Base-by-base conservation (phyloP, 2,329 filamentous ascomycete genomes). In the Microcyclospora pomicola region DNA sequence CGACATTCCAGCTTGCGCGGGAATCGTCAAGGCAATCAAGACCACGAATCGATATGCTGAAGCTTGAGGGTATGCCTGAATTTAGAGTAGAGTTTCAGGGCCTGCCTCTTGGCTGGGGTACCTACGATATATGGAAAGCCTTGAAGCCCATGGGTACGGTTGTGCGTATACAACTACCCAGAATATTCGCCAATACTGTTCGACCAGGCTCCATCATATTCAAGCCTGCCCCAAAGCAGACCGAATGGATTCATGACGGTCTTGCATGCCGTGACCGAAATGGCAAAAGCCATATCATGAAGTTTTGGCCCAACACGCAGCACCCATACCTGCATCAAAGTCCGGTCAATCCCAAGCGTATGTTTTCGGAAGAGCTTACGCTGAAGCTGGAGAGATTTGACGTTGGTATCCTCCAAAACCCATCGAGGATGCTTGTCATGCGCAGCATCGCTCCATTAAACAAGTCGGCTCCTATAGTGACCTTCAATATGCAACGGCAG, bases 341-440 rank as follows among this genome's bases (percentile, higher is more conserved):
- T 27, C 36, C 36, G 9, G 15, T 33, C 15, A 13, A 38, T 27
- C 11, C 14, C 7, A 12, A 13, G 5, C 14, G 36, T 9, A 30
- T 27, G 3, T 42, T 49, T 13, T 40, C 44, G 2, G 40, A 48
- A 19, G 41, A 43, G n/a, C 47, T 47, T 34, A 41, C 19, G 3
- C 14, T 55, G 2, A 40, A 45, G 12, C 31, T 49, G 11, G 14
- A 15, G 3, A 35, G 59, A 0, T 50, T 86, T 2, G 68, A 75
- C 13, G 80, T 86, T 47, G 81, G 82, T 0, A 63, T 75, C 31
- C 66, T 75, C 59, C 48, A 68, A 1, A 59, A 66, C 1, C 66
- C 71, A 4, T 61, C 59, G 2, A 62, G 64, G 0, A 75, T 86
- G 67, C 71, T 77, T 53, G 57, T 66, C 7, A 72, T 82, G 67